Conservation (phyloP, 73 alveolate genomes). For the Paramecium sexaurelia region DNA sequence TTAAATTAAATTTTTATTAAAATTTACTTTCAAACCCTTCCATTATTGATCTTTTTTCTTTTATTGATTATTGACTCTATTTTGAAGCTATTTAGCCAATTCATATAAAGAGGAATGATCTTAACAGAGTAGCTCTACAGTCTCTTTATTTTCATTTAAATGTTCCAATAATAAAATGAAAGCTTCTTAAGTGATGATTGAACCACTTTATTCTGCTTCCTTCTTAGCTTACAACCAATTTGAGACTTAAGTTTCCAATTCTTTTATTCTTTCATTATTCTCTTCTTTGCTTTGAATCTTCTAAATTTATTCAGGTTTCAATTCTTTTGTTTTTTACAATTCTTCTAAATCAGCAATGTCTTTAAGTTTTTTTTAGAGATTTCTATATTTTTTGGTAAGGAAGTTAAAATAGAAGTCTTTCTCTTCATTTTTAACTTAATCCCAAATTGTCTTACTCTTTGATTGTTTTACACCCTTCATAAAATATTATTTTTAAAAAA, state of each 20-base stretch:
- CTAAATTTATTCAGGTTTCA: background rate
- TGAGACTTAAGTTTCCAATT: background rate
- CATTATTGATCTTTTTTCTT: background rate
- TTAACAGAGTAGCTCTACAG: background rate
- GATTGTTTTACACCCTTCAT: constrained; percentile 39
- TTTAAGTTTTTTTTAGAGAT: background rate
- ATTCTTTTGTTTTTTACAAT: constrained; percentile 30
- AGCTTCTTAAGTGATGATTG: background rate
- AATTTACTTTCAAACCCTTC: constrained; percentile 3
- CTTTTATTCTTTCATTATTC: constrained; percentile 5
- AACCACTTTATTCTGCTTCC: constrained; percentile 12
- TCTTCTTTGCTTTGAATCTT: background rate
- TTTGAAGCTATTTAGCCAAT: constrained; percentile 7
- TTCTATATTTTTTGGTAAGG: constrained; percentile 13
- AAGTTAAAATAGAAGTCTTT: constrained; percentile 19
- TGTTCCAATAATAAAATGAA: background rate
- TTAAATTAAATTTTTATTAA: background rate
- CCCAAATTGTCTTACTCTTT: constrained; percentile 27
- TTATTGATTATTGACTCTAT: background rate
- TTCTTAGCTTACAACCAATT: constrained; percentile 7
- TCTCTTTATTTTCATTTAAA: background rate
- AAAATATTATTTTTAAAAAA: background rate
- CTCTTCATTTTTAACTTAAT: constrained; percentile 13
- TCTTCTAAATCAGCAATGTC: constrained; percentile 28
- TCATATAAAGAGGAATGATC: background rate